Evolutionary conservation across 352 stramenopile species (phyloP), one percentile per base, ranked within the genome.

Genomic region (Pseudoperonospora humuli): DNA sequence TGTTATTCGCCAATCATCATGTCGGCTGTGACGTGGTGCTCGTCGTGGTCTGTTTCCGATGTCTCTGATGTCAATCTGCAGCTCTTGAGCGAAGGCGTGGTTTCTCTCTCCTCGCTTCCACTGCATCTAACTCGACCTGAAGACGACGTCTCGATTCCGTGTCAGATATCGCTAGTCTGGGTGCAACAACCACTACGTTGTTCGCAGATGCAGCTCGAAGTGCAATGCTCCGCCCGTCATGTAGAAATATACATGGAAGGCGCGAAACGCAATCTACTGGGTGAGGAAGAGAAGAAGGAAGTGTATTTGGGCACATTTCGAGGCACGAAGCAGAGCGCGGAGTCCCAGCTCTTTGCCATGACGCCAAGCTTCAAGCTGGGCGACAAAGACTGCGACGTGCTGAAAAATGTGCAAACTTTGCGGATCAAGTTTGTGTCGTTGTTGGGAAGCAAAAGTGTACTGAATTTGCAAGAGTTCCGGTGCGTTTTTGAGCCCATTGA

Each of bases 381-480:
- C n/a, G 50, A 64, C 8, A 36, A 33, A 10, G 58, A 82, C 43
- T 65, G 67, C 29, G 56, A 73, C 21, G 60, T 86, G n/a, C 66
- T 90, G 37, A 75, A 82, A 39, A 61, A 54, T 36, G 52, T 75
- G 25, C 55, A 72, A 11, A 50, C 21, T 8, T 34, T 90, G 14
- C 64, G 64, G 10, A 45, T 87, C 56, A 86, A 85, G 45, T 90
- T 90, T 39, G 70, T 87, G 34, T 87, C 75, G 2, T 53, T 90
- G 4, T 70, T 61, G 2, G 73, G 68, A 0, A 62, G 85, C 31
- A 90, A 90, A 33, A 57, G 19, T 26, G 41, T 38, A 18, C 27
- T 86, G 18, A 27, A 60, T 3, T 34, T 90, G 29, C 52, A 64
- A 3, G 29, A 52, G 9, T 52, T 87, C 21, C 63, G 45, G 19